Percentiles rank a stretch among this genome's conserved stretches.
phyloP scores from a whole-genome alignment of 345 rosid genomes.

The Sisymbrium altissimum region DNA sequence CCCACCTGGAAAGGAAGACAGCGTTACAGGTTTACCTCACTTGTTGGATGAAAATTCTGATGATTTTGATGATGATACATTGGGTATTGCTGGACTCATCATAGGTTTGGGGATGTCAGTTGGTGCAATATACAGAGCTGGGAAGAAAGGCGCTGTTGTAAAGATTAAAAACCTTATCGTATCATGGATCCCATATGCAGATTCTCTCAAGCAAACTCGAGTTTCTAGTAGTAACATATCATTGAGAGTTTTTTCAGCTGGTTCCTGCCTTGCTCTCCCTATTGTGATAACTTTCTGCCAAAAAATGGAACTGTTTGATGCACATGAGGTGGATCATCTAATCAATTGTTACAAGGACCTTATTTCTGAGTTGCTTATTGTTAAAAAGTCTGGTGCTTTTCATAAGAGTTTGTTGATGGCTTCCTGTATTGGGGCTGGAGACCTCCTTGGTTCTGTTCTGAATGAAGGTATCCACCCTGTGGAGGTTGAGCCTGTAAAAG shows the following conservation, averaged over 20 bases:
- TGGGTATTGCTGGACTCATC: conserved; percentile 92
- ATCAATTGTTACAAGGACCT: conserved; percentile 54
- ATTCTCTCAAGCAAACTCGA: conserved; percentile 39
- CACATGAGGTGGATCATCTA: conserved; percentile 53
- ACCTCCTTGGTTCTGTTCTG: conserved; percentile 59
- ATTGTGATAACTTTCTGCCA: conserved; percentile 69
- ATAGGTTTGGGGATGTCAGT: conserved; percentile 80
- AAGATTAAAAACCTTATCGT: conserved; percentile 67
- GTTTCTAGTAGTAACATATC: conserved; percentile 40
- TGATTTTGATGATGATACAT: conserved; percentile 73
- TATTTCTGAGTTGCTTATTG: conserved; percentile 61
- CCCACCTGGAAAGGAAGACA: conserved; percentile 36
- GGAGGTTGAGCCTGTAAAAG: conserved; percentile 49
- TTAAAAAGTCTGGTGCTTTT: conserved; percentile 53
- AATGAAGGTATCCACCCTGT: conserved; percentile 71
- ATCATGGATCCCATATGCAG: conserved; percentile 68
- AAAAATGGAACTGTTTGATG: conserved; percentile 67
- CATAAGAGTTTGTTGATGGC: conserved; percentile 76
- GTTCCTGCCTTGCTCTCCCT: conserved; percentile 84
- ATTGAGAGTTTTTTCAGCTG: conserved; percentile 54
- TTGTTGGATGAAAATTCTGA: conserved; percentile 43
- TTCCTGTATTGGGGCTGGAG: conserved; percentile 79
- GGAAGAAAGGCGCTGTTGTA: conserved; percentile 58
- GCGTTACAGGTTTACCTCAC: conserved; percentile 36
- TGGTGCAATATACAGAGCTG: conserved; percentile 72